Conservation (phyloP, 2,329 filamentous ascomycete genomes). For the Fusarium equiseti region DNA sequence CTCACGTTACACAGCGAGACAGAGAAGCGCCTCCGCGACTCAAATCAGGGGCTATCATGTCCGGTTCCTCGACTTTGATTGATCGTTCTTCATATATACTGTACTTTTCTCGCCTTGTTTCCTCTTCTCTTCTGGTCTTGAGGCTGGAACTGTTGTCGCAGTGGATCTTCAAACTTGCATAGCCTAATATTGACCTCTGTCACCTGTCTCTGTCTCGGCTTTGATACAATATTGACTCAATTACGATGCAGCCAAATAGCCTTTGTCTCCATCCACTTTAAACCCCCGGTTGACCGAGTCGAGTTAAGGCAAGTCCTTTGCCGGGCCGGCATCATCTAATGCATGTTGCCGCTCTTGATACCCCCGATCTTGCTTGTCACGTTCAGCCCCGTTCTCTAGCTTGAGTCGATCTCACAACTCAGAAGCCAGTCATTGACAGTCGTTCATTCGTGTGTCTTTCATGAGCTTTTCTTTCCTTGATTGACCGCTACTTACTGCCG, state of each 20-base stretch:
- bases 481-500: constrained; percentile 36
- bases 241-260: constrained; percentile 10
- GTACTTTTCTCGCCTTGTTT: not conserved
- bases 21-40: constrained; percentile 12
- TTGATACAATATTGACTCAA: not conserved
- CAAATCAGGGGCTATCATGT: not conserved
- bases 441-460: not conserved
- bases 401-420: constrained; percentile 11
- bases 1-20: constrained; percentile 25
- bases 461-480: constrained; percentile 24
- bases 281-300: constrained; percentile 1
- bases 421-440: constrained; percentile 3
- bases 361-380: constrained; percentile 10
- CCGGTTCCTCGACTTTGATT: not conserved
- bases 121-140: not conserved
- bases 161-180: constrained; percentile 16
- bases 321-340: constrained; percentile 6
- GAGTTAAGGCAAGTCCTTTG: not conserved
- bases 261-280: not conserved
- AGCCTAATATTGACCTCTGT: not conserved
- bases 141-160: constrained; percentile 6
- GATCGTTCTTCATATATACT: not conserved
- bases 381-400: constrained; percentile 12
- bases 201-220: constrained; percentile 1
- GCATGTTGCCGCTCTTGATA: constrained; percentile 4